These are phyloP conservation scores for Zizania latifolia DNA, from an alignment of 176 grass and related monocot species.

Conservation along the genomic window DNA sequence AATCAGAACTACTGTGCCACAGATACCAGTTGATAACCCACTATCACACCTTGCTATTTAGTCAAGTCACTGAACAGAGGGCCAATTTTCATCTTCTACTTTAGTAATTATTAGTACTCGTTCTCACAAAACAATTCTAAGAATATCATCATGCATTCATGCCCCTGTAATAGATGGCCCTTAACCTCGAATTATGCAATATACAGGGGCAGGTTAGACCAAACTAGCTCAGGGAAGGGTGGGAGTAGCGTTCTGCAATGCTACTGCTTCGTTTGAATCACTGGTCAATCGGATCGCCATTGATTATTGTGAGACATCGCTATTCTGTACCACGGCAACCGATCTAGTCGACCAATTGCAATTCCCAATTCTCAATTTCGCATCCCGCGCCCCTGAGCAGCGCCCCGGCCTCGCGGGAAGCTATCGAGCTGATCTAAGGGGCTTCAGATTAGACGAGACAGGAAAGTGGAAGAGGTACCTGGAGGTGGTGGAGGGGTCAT, in stretches of 20 bases:
- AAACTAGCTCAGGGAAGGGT: neutral
- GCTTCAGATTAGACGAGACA: neutral
- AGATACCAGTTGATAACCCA: neutral
- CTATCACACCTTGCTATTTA: neutral
- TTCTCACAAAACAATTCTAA: neutral
- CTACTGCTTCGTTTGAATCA: neutral
- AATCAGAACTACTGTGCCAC: neutral
- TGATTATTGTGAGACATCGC: neutral
- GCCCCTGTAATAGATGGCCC: neutral
- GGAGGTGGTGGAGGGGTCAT: constrained; percentile 65
- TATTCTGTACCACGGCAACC: neutral
- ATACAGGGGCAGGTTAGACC: neutral
- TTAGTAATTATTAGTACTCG: neutral
- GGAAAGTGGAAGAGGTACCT: constrained; percentile 34
- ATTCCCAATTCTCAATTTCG: neutral
- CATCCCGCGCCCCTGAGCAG: neutral
- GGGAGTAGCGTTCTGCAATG: neutral
- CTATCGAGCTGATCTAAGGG: neutral
- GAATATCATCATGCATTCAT: neutral
- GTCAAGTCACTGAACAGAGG: neutral
- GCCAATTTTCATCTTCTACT: neutral
- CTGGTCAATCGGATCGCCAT: neutral
- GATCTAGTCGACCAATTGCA: neutral
- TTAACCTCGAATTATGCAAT: neutral
- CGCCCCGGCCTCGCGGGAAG: neutral